These are phyloP conservation scores for Pyrenophora seminiperda DNA, from an alignment of 2,329 filamentous ascomycete species.

Conservation along the genomic window DNA sequence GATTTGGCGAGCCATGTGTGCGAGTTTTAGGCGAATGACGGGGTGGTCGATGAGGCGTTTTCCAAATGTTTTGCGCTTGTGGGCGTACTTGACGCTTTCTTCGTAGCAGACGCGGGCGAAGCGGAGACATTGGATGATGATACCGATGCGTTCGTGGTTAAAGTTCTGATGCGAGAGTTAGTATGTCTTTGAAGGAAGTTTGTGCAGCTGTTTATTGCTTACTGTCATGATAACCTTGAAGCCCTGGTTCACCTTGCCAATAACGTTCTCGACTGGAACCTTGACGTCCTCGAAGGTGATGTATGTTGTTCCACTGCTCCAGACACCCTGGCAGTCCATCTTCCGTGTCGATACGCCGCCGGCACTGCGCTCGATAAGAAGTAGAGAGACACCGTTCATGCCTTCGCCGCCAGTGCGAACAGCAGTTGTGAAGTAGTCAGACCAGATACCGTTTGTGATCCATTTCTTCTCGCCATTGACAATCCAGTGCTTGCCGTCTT, in stretches of 20 bases:
- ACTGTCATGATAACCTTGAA: slow-evolving; percentile 97
- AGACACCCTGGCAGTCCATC: slow-evolving; percentile 93
- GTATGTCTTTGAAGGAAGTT: not conserved
- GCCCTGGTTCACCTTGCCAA: slow-evolving; percentile 97
- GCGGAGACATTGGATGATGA: slow-evolving; percentile 95
- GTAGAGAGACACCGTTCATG: slow-evolving; percentile 89
- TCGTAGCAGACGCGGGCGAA: slow-evolving; percentile 98
- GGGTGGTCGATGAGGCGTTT: slow-evolving; percentile 96
- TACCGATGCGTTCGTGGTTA: slow-evolving; percentile 98
- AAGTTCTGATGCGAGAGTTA: slow-evolving; percentile 66
- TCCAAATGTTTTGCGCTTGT: slow-evolving; percentile 96
- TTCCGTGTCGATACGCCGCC: slow-evolving; percentile 89
- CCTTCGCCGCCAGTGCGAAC: slow-evolving; percentile 70
- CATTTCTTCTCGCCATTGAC: slow-evolving; percentile 99
- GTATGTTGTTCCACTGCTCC: slow-evolving; percentile 94
- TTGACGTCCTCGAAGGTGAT: slow-evolving; percentile 99
- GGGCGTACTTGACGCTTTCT: slow-evolving; percentile 93
- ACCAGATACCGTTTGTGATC: slow-evolving; percentile 98
- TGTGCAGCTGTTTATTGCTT: not conserved
- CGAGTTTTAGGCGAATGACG: slow-evolving; percentile 96
- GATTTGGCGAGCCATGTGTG: slow-evolving; percentile 97
- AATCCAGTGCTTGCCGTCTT: slow-evolving; percentile 98
- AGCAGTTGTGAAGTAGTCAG: slow-evolving; percentile 89
- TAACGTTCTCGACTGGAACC: slow-evolving; percentile 97
- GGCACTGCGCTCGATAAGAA: slow-evolving; percentile 84